Evolutionary conservation across 2,329 filamentous ascomycete species (phyloP).

Genomic region (Fusarium penzigii): DNA sequence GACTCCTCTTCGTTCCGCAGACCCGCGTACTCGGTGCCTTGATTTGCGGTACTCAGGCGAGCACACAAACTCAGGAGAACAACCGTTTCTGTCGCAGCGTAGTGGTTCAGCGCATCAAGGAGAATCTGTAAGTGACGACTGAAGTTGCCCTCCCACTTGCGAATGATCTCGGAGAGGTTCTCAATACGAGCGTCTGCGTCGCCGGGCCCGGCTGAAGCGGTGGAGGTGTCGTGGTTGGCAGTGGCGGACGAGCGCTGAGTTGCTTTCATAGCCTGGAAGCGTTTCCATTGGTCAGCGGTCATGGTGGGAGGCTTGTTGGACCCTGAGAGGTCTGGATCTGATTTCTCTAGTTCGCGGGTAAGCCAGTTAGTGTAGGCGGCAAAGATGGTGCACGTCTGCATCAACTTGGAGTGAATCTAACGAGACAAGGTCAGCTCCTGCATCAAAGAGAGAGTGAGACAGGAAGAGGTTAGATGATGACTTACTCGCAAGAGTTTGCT

Average conservation of each 20-base stretch:
- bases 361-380: slow-evolving; percentile 87
- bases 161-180: slow-evolving; percentile 83
- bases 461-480: slow-evolving; percentile 6
- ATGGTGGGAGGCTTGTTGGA: slow-evolving; percentile 60
- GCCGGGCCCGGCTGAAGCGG: slow-evolving; percentile 36
- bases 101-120: slow-evolving; percentile 93
- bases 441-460: not conserved
- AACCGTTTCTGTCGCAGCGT: slow-evolving; percentile 95
- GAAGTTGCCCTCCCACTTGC: slow-evolving; percentile 93
- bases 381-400: slow-evolving; percentile 94
- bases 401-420: slow-evolving; percentile 95
- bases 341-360: slow-evolving; percentile 78
- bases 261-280: slow-evolving; percentile 53
- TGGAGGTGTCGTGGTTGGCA: slow-evolving; percentile 35
- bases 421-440: slow-evolving; percentile 10
- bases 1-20: slow-evolving; percentile 59
- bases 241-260: slow-evolving; percentile 39
- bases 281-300: slow-evolving; percentile 61
- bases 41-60: slow-evolving; percentile 76
- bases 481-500: slow-evolving; percentile 86
- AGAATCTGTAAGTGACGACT: slow-evolving; percentile 89
- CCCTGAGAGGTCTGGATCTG: slow-evolving; percentile 74
- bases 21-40: slow-evolving; percentile 68
- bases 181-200: slow-evolving; percentile 55
- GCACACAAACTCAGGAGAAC: slow-evolving; percentile 88